Evolutionary conservation across 257 asterid genomes (phyloP).

Genomic region (Solanum piurae): DNA sequence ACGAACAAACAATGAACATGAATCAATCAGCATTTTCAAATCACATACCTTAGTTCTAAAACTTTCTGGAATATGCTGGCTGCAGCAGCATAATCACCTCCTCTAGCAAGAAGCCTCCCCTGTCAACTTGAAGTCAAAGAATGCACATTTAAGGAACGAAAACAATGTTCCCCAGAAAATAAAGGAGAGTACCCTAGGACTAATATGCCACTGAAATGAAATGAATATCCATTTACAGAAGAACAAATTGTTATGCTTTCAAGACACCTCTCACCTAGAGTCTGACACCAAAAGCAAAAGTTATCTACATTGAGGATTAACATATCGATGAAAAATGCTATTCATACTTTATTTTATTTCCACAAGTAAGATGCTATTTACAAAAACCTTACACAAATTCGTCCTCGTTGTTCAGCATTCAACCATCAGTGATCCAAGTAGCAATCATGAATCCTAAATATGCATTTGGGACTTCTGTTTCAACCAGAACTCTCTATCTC

Average conservation of each 20-base stretch:
- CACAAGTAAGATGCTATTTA: background rate
- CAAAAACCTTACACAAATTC: background rate
- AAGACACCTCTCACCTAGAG: background rate
- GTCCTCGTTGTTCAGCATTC: background rate
- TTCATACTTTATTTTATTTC: background rate
- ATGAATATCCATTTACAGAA: background rate
- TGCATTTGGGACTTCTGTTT: background rate
- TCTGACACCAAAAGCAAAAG: background rate
- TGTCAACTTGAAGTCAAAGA: constrained; percentile 92
- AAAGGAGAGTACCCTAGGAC: background rate
- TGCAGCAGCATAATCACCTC: constrained; percentile 83
- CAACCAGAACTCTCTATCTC: background rate
- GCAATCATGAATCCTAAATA: background rate
- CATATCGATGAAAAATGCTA: background rate
- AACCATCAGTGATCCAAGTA: background rate
- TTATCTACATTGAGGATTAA: background rate
- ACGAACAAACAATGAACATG: background rate
- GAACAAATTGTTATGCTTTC: background rate
- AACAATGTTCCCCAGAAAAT: background rate
- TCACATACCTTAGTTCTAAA: constrained; percentile 69
- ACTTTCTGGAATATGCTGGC: constrained; percentile 68
- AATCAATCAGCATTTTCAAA: constrained; percentile 6
- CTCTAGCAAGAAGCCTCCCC: constrained; percentile 98
- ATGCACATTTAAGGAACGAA: constrained; percentile 28
- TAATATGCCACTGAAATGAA: background rate